Evolutionary conservation across 495 filamentous ascomycete genomes (phyloP), one percentile per base, ranked within the genome.

Genomic region (Amorphotheca resinae): DNA sequence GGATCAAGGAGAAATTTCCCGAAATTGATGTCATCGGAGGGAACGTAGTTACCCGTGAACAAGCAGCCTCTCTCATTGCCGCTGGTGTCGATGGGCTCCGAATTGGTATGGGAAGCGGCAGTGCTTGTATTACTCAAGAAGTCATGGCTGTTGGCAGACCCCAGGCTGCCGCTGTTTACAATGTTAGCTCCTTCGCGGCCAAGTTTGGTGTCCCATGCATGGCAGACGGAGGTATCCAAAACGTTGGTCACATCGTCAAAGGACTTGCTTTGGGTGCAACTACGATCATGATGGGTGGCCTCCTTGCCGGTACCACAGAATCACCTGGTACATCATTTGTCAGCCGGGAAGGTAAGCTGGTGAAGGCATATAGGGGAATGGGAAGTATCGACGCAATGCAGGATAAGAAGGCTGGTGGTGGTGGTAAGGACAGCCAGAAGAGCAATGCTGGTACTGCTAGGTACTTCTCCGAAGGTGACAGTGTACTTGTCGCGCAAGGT

Each of bases 351-450:
- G 91, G 91, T 21, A 86, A 95, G 72, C 78, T 99, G 22, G 89
- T 96, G 62, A 99, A 99, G 72, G 87, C 91, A 38, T 99, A 99
- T 70, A 79, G 91, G 63, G 91, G 91, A 37, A 99, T 99, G 91
- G 91, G 91, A 52, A 82, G 75, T 56, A 99, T 99, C 57, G 91
- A 95, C 56, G 91, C 89, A 42, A 99, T 99, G 91, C 93, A 99
- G 64, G 89, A 95, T 63, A 93, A 86, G 74, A 96, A 95, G 69
- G 81, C 86, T 15, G 84, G 79, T 22, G 77, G 85, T 12, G 84
- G 79, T 25, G 53, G 56, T 43, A 82, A 81, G 64, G 73, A 86
- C 55, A 73, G 70, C 67, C 86, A 89, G 63, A 81, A 82, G 53
- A 83, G 79, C 64, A 96, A 96, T 64, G 91, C 91, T 47, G 91